Conservation (phyloP, 345 rosid genomes). For the Populus euphratica region DNA sequence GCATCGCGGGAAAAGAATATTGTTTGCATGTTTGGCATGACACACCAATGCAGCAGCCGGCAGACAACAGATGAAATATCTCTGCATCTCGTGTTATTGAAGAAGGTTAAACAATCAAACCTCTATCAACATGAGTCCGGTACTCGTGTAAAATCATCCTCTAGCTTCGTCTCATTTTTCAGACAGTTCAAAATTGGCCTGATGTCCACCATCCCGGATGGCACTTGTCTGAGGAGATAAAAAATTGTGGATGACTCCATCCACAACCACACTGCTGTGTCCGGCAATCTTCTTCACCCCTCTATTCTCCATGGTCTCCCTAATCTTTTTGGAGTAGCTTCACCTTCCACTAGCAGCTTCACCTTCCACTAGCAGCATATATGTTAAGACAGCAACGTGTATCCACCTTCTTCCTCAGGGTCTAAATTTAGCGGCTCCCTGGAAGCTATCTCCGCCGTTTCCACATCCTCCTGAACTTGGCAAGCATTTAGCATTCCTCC, state of each 20-base stretch:
- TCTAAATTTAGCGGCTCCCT: slow-evolving; percentile 17
- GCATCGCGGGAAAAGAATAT: too few species aligned
- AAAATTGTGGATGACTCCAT: slow-evolving; percentile 41
- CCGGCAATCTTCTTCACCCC: slow-evolving; percentile 27
- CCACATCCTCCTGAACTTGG: slow-evolving; percentile 17
- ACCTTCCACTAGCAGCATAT: slow-evolving; percentile 22
- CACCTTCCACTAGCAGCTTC: slow-evolving; percentile 23
- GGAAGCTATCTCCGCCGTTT: slow-evolving; percentile 25
- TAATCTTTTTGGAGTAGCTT: slow-evolving; percentile 14
- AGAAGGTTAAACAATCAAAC: background rate
- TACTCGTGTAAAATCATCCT: background rate
- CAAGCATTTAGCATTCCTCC: slow-evolving; percentile 20
- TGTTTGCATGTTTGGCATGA: background rate
- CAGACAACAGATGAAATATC: background rate
- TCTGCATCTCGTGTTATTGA: background rate
- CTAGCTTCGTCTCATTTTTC: slow-evolving; percentile 33
- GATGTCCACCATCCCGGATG: slow-evolving; percentile 41
- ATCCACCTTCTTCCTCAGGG: slow-evolving; percentile 25
- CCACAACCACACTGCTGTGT: slow-evolving; percentile 33
- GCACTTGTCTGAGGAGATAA: slow-evolving; percentile 41
- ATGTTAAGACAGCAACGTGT: slow-evolving; percentile 18
- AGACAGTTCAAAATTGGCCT: slow-evolving; percentile 25
- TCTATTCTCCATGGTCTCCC: slow-evolving; percentile 21
- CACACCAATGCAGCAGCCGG: background rate
- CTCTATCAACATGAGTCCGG: background rate